Percentiles rank a stretch among this genome's conserved stretches.
Conservation (phyloP, 164 flowering plant genomes). For the Macadamia tetraphylla region DNA sequence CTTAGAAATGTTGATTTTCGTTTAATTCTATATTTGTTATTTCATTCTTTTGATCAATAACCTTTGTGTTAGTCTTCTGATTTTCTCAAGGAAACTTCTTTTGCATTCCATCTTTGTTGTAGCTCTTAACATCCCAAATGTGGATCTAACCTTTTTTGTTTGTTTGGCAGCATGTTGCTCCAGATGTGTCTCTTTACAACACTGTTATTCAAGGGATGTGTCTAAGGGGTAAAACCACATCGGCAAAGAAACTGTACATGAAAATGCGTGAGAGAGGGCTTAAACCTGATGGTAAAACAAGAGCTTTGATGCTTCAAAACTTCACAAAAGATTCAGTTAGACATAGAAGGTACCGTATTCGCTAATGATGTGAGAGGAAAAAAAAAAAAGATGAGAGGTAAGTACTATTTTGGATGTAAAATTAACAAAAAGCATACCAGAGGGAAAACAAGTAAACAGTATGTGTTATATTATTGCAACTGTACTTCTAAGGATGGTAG, state of each 20-base stretch:
- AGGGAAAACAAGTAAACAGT: no score
- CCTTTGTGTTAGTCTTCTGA: neutral
- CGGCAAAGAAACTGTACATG: conserved; percentile 60
- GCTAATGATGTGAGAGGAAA: neutral
- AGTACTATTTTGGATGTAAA: neutral
- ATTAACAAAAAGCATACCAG: neutral
- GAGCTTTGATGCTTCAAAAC: conserved; percentile 74
- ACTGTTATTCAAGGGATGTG: conserved; percentile 78
- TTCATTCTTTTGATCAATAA: neutral
- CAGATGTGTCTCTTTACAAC: conserved; percentile 65
- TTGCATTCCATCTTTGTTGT: neutral
- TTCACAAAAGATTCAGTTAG: conserved; percentile 20
- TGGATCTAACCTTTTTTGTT: neutral
- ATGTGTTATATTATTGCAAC: neutral
- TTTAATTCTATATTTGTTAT: neutral
- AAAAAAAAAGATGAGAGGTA: neutral
- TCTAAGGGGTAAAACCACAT: conserved; percentile 40
- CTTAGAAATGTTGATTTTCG: neutral
- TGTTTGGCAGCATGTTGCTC: conserved; percentile 37
- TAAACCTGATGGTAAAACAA: conserved; percentile 77
- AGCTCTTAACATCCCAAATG: neutral
- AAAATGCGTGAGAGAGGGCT: conserved; percentile 54
- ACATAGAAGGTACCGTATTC: conserved; percentile 9
- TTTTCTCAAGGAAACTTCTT: neutral
- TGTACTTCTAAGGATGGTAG: neutral